Evolutionary conservation across 176 grass and related monocot genomes (phyloP).

Genomic region (Musa troglodytarum): DNA sequence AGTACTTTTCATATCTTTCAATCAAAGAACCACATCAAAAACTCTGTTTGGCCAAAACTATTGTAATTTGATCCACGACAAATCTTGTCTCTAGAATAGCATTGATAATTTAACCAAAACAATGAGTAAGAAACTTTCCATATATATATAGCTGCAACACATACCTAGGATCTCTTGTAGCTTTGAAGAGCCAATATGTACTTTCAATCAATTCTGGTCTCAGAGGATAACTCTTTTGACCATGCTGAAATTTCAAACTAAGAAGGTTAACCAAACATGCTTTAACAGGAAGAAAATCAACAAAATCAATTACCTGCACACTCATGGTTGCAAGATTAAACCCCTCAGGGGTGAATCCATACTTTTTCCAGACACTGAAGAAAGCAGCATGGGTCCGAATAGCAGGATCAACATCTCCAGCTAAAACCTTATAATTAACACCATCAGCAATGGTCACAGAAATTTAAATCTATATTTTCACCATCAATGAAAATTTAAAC

Average conservation of each 20-base stretch:
- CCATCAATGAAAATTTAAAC: conserved; percentile 42
- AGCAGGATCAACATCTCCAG: conserved; percentile 92
- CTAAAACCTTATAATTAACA: conserved; percentile 94
- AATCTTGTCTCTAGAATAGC: background rate
- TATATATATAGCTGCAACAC: conserved; percentile 21
- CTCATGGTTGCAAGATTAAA: conserved; percentile 90
- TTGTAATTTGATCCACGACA: no score
- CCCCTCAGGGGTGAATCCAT: conserved; percentile 91
- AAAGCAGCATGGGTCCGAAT: conserved; percentile 95
- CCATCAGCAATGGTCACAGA: conserved; percentile 65
- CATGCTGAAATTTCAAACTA: conserved; percentile 15
- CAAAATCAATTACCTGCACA: conserved; percentile 45
- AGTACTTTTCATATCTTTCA: no score
- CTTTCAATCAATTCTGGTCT: conserved; percentile 96
- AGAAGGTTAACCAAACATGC: background rate
- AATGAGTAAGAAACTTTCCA: background rate
- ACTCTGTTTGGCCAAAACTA: no score
- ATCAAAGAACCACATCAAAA: no score
- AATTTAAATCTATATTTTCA: conserved; percentile 15
- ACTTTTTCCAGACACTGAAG: conserved; percentile 98
- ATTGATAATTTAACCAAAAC: background rate
- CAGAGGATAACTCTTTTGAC: conserved; percentile 84
- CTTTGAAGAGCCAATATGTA: conserved; percentile 95
- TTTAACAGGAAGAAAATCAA: conserved; percentile 1
- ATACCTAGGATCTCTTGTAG: conserved; percentile 94